Conservation (phyloP, 2,329 filamentous ascomycete species). For the Lachnellula subtilissima region DNA sequence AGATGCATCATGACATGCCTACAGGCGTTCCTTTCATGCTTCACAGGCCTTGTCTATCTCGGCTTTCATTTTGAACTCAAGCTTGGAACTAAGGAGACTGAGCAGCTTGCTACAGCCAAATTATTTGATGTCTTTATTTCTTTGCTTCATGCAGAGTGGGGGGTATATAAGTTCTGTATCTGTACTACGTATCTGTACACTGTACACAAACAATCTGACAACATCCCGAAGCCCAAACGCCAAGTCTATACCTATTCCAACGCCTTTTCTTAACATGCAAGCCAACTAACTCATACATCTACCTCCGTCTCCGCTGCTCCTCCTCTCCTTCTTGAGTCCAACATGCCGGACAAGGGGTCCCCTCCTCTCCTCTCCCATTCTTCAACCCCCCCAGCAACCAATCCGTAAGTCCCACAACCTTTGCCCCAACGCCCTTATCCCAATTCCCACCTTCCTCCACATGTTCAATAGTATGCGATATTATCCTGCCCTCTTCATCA, state of each 20-base stretch:
- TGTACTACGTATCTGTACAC: too few species aligned
- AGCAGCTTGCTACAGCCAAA: too few species aligned
- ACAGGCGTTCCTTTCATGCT: too few species aligned
- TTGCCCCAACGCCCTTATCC: conserved; percentile 74
- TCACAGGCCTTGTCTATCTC: too few species aligned
- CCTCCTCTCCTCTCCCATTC: conserved; percentile 29
- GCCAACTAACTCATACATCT: background rate
- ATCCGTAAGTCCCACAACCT: conserved; percentile 86
- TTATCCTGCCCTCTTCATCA: conserved; percentile 75
- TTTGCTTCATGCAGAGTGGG: too few species aligned
- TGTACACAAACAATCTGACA: too few species aligned
- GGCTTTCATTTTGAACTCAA: too few species aligned
- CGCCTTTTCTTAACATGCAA: background rate
- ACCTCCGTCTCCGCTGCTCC: background rate
- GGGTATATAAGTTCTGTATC: too few species aligned
- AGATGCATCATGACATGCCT: too few species aligned
- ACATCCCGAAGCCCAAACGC: background rate
- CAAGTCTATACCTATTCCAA: background rate
- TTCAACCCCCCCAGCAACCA: conserved; percentile 83
- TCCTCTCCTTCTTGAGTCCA: conserved; percentile 5
- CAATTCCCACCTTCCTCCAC: conserved; percentile 77
- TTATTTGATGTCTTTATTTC: too few species aligned
- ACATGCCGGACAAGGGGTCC: conserved; percentile 30
- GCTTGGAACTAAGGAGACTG: too few species aligned
- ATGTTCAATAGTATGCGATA: conserved; percentile 91